Conservation (phyloP, 352 stramenopile species). For the Pythium insidiosum region DNA sequence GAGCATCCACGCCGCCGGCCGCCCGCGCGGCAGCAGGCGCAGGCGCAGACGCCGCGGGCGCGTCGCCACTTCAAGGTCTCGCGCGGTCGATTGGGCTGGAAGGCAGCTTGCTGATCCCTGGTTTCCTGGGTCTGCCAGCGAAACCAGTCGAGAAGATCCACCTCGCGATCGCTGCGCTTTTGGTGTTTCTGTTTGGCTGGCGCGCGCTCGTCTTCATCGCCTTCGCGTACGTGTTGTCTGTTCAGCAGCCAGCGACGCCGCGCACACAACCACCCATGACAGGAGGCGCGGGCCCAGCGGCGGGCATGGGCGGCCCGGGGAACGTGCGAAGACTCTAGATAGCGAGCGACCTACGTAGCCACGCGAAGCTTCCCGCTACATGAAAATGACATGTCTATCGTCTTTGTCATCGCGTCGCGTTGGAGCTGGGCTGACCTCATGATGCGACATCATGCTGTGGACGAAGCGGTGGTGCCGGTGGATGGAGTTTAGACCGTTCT, state of each 20-base stretch:
- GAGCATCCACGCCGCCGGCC: not conserved
- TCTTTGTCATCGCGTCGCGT: no score
- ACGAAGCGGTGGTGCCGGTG: no score
- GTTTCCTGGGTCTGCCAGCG: conserved; percentile 40
- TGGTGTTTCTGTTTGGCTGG: conserved; percentile 61
- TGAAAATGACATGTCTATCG: no score
- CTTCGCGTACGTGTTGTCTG: conserved; percentile 56
- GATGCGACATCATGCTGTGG: no score
- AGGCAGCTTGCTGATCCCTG: conserved; percentile 50
- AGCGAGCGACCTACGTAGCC: no score
- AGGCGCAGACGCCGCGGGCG: not conserved
- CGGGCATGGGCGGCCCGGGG: no score
- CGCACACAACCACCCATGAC: conserved; percentile 4
- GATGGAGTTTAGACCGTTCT: no score
- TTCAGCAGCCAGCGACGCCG: conserved; percentile 31
- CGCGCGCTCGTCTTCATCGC: conserved; percentile 60
- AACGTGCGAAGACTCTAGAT: conserved; percentile 11
- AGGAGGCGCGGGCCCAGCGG: conserved; percentile 6
- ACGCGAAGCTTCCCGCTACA: no score
- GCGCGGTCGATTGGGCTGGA: conserved; percentile 48
- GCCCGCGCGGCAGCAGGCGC: conserved; percentile 3
- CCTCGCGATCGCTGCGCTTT: conserved; percentile 40
- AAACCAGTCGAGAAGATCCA: conserved; percentile 65
- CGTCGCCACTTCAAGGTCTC: conserved; percentile 38
- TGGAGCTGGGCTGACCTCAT: no score